Conservation (phyloP, 441 rosid genomes). For the Mallotus repandus region DNA sequence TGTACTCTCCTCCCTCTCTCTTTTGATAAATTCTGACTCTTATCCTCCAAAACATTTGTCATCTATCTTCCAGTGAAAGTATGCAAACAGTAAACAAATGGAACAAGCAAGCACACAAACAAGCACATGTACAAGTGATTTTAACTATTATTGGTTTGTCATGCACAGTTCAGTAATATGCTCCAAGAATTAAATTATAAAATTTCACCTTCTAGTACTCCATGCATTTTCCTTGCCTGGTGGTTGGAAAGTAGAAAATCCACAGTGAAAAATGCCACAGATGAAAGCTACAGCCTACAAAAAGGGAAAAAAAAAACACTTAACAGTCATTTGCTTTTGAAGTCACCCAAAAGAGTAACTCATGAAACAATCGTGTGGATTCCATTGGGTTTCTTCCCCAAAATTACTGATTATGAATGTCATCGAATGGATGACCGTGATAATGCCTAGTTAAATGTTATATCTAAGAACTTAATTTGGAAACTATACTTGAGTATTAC, state of each 20-base stretch:
- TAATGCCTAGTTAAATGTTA: neutral
- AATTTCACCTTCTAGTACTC: constrained; percentile 62
- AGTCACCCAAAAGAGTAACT: constrained; percentile 14
- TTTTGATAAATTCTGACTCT: no score
- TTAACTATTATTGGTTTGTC: neutral
- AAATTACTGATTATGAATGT: neutral
- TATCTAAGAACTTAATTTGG: neutral
- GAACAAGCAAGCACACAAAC: neutral
- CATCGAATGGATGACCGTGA: neutral
- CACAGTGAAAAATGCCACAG: constrained; percentile 62
- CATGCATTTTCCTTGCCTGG: constrained; percentile 46
- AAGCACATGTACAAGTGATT: neutral
- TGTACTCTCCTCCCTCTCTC: no score
- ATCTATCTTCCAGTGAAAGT: neutral
- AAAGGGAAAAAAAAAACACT: constrained; percentile 2
- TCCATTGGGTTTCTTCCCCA: neutral
- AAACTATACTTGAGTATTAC: constrained; percentile 29
- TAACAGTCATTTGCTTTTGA: neutral
- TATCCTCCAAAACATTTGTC: neutral
- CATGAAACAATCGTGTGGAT: neutral
- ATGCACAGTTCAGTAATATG: constrained; percentile 3
- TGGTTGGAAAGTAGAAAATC: constrained; percentile 42
- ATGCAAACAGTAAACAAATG: neutral
- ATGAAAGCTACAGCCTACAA: constrained; percentile 87
- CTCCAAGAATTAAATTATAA: constrained; percentile 4